phyloP scores from a whole-genome alignment of 2,329 filamentous ascomycete genomes.

The Nothomitra cinnamomea region DNA sequence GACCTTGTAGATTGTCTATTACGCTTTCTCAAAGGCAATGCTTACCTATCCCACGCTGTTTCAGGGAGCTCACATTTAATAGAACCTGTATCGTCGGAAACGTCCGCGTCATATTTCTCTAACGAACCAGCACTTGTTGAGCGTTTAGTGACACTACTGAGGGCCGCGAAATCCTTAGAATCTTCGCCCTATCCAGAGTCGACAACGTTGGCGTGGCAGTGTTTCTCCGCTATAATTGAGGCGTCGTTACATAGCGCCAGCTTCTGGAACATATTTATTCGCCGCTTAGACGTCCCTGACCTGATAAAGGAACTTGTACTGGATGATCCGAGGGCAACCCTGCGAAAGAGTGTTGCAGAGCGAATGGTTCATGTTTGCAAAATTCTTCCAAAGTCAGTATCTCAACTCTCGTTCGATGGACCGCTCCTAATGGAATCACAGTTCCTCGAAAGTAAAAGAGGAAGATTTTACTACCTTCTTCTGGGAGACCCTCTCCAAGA shows the following conservation, averaged over 20 bases:
- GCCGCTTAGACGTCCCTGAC: conserved; percentile 20
- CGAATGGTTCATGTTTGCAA: conserved; percentile 10
- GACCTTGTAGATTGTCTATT: conserved; percentile 41
- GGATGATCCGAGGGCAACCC: conserved; percentile 22
- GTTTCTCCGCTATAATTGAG: conserved; percentile 32
- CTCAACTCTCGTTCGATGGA: conserved; percentile 4
- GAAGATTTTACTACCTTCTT: conserved; percentile 23
- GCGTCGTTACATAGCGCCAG: conserved; percentile 27
- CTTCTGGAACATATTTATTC: conserved; percentile 28
- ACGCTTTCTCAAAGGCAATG: conserved; percentile 35
- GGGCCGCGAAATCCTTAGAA: conserved; percentile 6
- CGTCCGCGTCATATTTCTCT: conserved; percentile 16
- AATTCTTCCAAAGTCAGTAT: not conserved
- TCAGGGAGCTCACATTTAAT: conserved; percentile 11
- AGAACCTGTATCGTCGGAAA: conserved; percentile 13
- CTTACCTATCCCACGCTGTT: not conserved
- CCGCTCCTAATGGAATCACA: conserved; percentile 11
- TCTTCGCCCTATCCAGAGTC: conserved; percentile 7
- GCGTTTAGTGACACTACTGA: conserved; percentile 21
- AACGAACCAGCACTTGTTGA: conserved; percentile 22
- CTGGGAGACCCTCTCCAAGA: conserved; percentile 26
- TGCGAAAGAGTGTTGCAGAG: conserved; percentile 11
- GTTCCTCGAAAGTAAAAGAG: conserved; percentile 12
- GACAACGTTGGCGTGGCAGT: conserved; percentile 23
- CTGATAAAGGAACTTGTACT: conserved; percentile 27